Conservation (phyloP, 2,329 filamentous ascomycete species). For the Arthrobotrys sphaeroides region DNA sequence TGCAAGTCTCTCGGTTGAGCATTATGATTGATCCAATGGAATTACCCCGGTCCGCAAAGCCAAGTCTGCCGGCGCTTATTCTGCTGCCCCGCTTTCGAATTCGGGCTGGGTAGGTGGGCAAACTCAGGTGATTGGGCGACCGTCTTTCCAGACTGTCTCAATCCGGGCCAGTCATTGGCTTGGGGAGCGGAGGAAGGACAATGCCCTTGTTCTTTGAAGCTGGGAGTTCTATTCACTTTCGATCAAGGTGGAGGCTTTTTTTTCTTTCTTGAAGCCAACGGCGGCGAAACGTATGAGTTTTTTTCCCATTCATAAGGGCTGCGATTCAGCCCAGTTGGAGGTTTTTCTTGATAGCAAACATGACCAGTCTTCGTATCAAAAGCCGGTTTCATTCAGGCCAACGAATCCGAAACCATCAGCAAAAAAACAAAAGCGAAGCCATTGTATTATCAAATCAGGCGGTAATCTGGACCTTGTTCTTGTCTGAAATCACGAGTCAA, state of each 20-base stretch:
- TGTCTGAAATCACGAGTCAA: conserved; percentile 16
- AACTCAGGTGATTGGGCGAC: conserved; percentile 49
- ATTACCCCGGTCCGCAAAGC: conserved; percentile 37
- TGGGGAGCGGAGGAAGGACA: conserved; percentile 26
- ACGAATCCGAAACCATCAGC: background rate
- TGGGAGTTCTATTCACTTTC: conserved; percentile 20
- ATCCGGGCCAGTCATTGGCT: conserved; percentile 33
- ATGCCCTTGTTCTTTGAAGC: conserved; percentile 39
- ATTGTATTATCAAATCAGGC: conserved; percentile 1
- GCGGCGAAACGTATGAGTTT: conserved; percentile 1
- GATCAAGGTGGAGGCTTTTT: conserved; percentile 2
- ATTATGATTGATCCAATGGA: conserved; percentile 53
- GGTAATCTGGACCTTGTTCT: conserved; percentile 46
- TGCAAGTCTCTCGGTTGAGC: conserved; percentile 49
- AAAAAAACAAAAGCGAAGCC: conserved; percentile 3
- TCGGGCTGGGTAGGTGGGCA: conserved; percentile 42
- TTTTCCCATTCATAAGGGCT: conserved; percentile 8
- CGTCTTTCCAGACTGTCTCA: conserved; percentile 22
- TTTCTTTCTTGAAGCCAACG: conserved; percentile 1
- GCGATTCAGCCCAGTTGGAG: background rate
- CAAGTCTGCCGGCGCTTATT: conserved; percentile 47
- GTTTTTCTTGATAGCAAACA: conserved; percentile 30
- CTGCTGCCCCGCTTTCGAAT: conserved; percentile 31
- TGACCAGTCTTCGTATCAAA: conserved; percentile 39
- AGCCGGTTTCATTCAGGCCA: conserved; percentile 35